Evolutionary conservation across 768 basidiomycete genomes (phyloP).

Genomic region (Russula brevipes): DNA sequence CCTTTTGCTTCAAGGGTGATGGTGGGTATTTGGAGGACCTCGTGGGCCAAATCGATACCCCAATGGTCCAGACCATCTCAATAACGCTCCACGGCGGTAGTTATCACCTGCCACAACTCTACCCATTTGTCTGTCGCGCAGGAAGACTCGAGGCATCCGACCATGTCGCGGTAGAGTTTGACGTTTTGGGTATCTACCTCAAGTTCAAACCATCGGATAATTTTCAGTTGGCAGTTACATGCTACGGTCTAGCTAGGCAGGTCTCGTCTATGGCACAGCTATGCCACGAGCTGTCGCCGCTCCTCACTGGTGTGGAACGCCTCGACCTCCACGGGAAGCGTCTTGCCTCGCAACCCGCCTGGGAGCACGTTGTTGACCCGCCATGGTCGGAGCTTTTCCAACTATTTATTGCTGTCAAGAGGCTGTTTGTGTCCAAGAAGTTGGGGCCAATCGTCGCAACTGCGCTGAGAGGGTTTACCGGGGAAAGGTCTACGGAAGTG

Average conservation of each 20-base stretch:
- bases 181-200: background rate
- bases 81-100: background rate
- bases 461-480: background rate
- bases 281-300: background rate
- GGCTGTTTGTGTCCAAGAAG: background rate
- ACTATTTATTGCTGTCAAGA: background rate
- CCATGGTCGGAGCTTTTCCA: background rate
- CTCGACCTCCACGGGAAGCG: background rate
- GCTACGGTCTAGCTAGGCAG: too few species aligned
- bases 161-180: background rate
- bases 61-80: background rate
- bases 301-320: background rate
- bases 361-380: background rate
- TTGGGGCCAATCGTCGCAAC: background rate
- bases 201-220: background rate
- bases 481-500: background rate
- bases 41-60: background rate
- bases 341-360: too few species aligned
- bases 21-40: slow-evolving; percentile 1
- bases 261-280: background rate
- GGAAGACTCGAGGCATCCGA: background rate
- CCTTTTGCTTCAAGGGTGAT: background rate
- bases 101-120: background rate
- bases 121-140: background rate
- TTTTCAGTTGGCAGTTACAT: background rate